phyloP scores from a whole-genome alignment of 352 stramenopile genomes.

The Globisporangium heterothallicum region DNA sequence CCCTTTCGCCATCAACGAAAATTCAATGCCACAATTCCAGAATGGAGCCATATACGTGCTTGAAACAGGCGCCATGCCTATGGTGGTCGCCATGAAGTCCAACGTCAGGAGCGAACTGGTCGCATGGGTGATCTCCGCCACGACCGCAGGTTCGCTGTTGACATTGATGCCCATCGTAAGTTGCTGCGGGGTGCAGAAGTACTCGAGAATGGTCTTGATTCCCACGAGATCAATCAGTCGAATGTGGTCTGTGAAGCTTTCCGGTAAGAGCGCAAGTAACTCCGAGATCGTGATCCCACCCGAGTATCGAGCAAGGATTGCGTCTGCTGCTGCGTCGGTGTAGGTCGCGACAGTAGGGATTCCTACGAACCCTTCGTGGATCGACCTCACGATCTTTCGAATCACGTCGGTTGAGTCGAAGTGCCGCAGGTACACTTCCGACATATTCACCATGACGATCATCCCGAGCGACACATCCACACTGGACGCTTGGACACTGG shows the following conservation, averaged over 20 bases:
- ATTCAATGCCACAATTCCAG: slow-evolving; percentile 37
- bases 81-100: slow-evolving; percentile 26
- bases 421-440: slow-evolving; percentile 26
- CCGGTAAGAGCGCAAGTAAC: slow-evolving; percentile 19
- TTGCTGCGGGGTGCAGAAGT: slow-evolving; percentile 24
- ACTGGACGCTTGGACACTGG: not conserved
- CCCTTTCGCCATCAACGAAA: slow-evolving; percentile 32
- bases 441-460: slow-evolving; percentile 18
- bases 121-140: slow-evolving; percentile 34
- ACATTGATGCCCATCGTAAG: slow-evolving; percentile 33
- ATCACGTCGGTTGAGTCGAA: slow-evolving; percentile 26
- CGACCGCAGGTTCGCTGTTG: slow-evolving; percentile 29
- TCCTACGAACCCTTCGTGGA: slow-evolving; percentile 25
- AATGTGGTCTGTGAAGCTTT: slow-evolving; percentile 18
- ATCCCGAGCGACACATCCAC: slow-evolving; percentile 5
- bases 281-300: slow-evolving; percentile 21
- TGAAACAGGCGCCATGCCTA: slow-evolving; percentile 29
- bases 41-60: slow-evolving; percentile 33
- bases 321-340: slow-evolving; percentile 18
- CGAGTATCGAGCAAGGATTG: slow-evolving; percentile 22
- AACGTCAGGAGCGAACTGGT: slow-evolving; percentile 23
- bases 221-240: slow-evolving; percentile 26
- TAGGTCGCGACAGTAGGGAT: slow-evolving; percentile 14
- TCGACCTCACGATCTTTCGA: slow-evolving; percentile 35
- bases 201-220: slow-evolving; percentile 14